Conservation (phyloP, 352 stramenopile genomes). For the Phytophthora palmivora region DNA sequence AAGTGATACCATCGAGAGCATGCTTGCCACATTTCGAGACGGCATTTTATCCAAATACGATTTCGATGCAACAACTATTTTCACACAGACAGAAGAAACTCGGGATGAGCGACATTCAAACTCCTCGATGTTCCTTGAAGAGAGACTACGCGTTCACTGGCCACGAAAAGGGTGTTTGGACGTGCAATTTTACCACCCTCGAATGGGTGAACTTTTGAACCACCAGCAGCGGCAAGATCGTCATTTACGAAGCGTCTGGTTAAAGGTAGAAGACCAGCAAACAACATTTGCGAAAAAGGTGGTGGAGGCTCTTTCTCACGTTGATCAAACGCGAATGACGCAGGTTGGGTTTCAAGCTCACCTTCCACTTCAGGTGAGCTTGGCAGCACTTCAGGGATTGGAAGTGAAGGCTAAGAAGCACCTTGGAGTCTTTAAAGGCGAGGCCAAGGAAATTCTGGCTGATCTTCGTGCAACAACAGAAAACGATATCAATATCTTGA, state of each 20-base stretch:
- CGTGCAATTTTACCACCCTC: slow-evolving; percentile 88
- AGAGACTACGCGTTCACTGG: slow-evolving; percentile 90
- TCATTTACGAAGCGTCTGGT: slow-evolving; percentile 60
- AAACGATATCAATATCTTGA: slow-evolving; percentile 40
- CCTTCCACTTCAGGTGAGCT: slow-evolving; percentile 72
- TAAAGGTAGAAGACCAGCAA: slow-evolving; percentile 68
- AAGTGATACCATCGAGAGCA: slow-evolving; percentile 19
- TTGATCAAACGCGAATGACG: slow-evolving; percentile 50
- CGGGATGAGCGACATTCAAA: slow-evolving; percentile 47
- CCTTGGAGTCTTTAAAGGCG: slow-evolving; percentile 50
- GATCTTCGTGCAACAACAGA: slow-evolving; percentile 37
- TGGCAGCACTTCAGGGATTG: slow-evolving; percentile 86
- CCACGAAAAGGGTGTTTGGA: slow-evolving; percentile 82
- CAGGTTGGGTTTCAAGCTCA: slow-evolving; percentile 66
- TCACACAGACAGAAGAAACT: slow-evolving; percentile 30
- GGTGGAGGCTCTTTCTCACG: slow-evolving; percentile 29
- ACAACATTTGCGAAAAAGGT: slow-evolving; percentile 47
- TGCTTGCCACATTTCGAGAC: slow-evolving; percentile 48
- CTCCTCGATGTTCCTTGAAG: slow-evolving; percentile 70
- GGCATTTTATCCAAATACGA: slow-evolving; percentile 58
- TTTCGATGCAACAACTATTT: slow-evolving; percentile 26
- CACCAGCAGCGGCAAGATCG: slow-evolving; percentile 82
- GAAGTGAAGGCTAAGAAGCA: slow-evolving; percentile 85
- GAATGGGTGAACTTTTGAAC: slow-evolving; percentile 80
- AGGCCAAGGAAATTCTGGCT: slow-evolving; percentile 37